Evolutionary conservation across 2,329 filamentous ascomycete genomes (phyloP), one percentile per base, ranked within the genome.

Genomic region (Aspergillus sp.): DNA sequence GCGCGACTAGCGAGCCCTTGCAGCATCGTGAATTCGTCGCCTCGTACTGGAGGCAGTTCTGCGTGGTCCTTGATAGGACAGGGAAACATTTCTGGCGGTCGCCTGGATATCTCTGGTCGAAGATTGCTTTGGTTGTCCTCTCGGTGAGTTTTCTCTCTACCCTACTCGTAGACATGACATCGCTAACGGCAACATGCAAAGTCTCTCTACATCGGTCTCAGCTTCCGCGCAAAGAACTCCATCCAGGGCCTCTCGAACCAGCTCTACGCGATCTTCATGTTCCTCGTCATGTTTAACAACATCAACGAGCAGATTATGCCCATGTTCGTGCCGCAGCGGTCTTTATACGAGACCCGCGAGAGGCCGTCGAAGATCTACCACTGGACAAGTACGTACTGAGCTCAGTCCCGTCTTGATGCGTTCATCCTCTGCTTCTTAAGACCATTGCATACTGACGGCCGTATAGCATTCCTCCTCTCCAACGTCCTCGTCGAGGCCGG

Each of bases 51-150:
- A 13, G 34, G 11, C 34, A 41, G 34, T 17, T 41, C 4, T 5
- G 11, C 2, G 34, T 41, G 1, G 34, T 41, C 9, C 34, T 41
- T 41, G 34, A 41, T 11, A 13, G 34, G 34, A 41, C 34, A 4
- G 11, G 34, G 34, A 41, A 41, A 15, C 34, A 41, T 15, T 41
- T 41, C 15, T 41, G 34, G 34, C 9, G 34, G 34, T 41, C 34
- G 0, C 93, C 93, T 0, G 85, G 87, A 7, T 96, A 96, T 80
- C 93, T 96, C 76, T 96, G 93, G 80, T 88, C 90, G 69, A 96
- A 96, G 82, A 74, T 83, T 0, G 81, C 84, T 3, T 87, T 96
- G 15, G 91, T 88, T 72, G 79, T 84, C 23, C 76, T 87, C 15
- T 41, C 34, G 11, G 34, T 41, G 4, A 41, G 34, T 38, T 11